Evolutionary conservation across 1,284 basidiomycete genomes (phyloP), one percentile per base, ranked within the genome.

Genomic region (Singerocomus inundabilis): DNA sequence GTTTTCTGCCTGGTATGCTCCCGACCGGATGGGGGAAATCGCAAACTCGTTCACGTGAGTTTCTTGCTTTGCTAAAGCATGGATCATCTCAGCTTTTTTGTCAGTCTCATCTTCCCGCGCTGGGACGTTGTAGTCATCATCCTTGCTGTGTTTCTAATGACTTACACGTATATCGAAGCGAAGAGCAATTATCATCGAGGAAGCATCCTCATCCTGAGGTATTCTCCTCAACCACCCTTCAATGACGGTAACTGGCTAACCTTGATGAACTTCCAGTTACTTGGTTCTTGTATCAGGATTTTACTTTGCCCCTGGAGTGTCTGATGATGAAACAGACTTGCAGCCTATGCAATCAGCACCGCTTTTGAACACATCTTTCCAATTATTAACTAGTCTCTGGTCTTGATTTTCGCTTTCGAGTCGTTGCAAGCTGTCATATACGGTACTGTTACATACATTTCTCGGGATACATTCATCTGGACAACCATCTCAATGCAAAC

Each of bases 41-140:
- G 82, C 91, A 21, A 82, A 88, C 58, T 91, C 91, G 1, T 98
- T 98, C 74, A 93, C 92, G 91, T 95, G 66, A 45, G 82, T 73
- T 36, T 51, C 21, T 57, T 3, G 43, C 41, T 44, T 58, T 24
- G 28, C 52, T 1, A 9, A 7, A 15, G 5, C 5, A 24, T 42
- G 34, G 29, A 32, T 43, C 10, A 33, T 16, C 1, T 36, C 21
- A n/a, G 35, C 15, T 42, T 9, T 33, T 10, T 15, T 39, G 18
- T 13, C 61, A 97, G 93, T 18, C 80, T 99, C 49, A 95, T 99
- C 57, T 98, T 99, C 81, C 97, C 97, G 1, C 84, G 94, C 60
- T 99, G 97, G 96, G 97, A 99, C 68, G 93, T 97, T 41, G 87
- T 99, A 57, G 89, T 88, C 28, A 92, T 99, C 68, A 91, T 99